A percentile compares a stretch with the other conserved stretches of the same genome.
Evolutionary conservation across 2,329 filamentous ascomycete genomes (phyloP).

Genomic region (Colletotrichum tofieldiae): DNA sequence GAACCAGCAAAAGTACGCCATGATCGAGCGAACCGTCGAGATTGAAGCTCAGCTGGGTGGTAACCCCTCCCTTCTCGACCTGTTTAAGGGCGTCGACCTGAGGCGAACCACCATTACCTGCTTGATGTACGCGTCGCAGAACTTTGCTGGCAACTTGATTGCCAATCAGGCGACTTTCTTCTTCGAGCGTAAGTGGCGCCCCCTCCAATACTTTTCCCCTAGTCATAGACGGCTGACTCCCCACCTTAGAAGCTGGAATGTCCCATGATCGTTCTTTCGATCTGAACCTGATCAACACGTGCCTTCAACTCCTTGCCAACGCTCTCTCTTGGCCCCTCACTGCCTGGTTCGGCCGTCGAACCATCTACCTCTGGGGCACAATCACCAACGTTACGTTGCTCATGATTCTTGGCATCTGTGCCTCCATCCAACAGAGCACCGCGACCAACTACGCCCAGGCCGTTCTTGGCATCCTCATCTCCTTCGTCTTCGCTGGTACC

Average conservation of each 20-base stretch:
- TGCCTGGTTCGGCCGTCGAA: conserved; percentile 57
- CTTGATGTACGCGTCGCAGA: conserved; percentile 72
- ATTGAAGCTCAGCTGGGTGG: conserved; percentile 62
- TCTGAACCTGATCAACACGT: conserved; percentile 49
- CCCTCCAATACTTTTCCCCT: conserved; percentile 29
- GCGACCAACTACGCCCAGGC: conserved; percentile 57
- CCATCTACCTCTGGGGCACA: conserved; percentile 57
- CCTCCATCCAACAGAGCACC: conserved; percentile 51
- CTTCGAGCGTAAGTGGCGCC: conserved; percentile 60
- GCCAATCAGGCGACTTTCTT: conserved; percentile 75
- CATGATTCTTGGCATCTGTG: conserved; percentile 54
- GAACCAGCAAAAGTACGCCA: conserved; percentile 64
- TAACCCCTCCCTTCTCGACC: conserved; percentile 63
- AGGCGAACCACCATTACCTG: conserved; percentile 71
- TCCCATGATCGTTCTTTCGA: conserved; percentile 45
- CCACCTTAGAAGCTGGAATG: conserved; percentile 46
- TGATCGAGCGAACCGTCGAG: conserved; percentile 71
- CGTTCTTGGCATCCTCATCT: conserved; percentile 55
- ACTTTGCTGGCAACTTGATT: conserved; percentile 73
- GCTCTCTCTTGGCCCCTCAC: conserved; percentile 53
- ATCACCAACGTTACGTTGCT: conserved; percentile 53
- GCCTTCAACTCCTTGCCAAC: conserved; percentile 54
- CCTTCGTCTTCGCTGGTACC: conserved; percentile 55
- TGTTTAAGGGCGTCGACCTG: conserved; percentile 68
- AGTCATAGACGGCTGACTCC: not conserved